Conservation (phyloP, 257 asterid genomes). For the Cinchona pubescens region DNA sequence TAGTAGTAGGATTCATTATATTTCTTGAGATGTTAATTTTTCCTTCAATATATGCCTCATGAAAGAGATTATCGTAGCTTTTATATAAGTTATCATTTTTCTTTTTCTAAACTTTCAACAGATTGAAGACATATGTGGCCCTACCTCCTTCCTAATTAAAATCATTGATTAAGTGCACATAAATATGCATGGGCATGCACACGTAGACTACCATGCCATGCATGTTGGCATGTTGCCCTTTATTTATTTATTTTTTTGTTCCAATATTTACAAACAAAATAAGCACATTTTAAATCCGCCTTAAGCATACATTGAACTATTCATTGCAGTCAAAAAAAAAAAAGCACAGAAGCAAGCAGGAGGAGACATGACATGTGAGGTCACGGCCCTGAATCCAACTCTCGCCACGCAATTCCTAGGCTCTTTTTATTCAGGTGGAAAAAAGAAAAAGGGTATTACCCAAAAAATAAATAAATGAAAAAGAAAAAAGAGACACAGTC, state of each 20-base stretch:
- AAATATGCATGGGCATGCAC: not conserved
- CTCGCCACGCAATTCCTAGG: conserved; percentile 12
- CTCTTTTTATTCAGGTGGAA: not conserved
- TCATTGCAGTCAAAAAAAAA: not conserved
- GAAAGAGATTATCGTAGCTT: not conserved
- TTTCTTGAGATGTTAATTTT: too few species aligned
- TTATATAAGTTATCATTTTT: too few species aligned
- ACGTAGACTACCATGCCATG: too few species aligned
- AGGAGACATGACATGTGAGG: conserved; percentile 23
- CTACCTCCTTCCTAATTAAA: not conserved
- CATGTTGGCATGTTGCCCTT: too few species aligned
- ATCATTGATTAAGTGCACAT: too few species aligned
- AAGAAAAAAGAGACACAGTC: too few species aligned
- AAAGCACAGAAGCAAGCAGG: not conserved
- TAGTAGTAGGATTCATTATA: too few species aligned
- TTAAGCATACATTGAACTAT: not conserved
- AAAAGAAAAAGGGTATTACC: not conserved
- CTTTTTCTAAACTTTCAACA: too few species aligned
- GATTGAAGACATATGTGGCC: not conserved
- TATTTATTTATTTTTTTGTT: too few species aligned
- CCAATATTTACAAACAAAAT: too few species aligned
- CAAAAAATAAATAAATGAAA: too few species aligned
- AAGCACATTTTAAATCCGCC: not conserved
- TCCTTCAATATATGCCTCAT: not conserved
- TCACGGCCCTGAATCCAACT: conserved; percentile 5